Evolutionary conservation across 306 rosid species (phyloP).

Genomic region (Trifolium pratense): DNA sequence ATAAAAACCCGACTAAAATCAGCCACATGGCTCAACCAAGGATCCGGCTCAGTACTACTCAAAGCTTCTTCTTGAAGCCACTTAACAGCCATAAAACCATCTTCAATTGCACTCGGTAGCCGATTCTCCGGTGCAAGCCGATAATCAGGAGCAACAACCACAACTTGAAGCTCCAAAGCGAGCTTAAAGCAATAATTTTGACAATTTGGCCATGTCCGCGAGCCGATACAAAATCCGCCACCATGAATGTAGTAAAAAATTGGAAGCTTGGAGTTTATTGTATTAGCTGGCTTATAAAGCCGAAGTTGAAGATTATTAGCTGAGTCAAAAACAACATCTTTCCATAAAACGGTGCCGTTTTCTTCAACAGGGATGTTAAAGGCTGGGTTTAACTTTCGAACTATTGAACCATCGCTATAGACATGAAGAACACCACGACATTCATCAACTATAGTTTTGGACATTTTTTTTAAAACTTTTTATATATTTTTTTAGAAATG

Average conservation of each 20-base stretch:
- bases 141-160: constrained; percentile 71
- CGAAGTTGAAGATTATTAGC: constrained; percentile 64
- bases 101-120: constrained; percentile 75
- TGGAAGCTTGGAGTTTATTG: constrained; percentile 55
- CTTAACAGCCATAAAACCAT: constrained; percentile 61
- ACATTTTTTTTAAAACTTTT: constrained; percentile 32
- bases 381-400: constrained; percentile 60
- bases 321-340: constrained; percentile 68
- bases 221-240: constrained; percentile 95
- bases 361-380: constrained; percentile 59
- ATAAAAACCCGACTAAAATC: constrained; percentile 69
- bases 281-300: constrained; percentile 66
- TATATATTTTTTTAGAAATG: not conserved
- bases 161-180: constrained; percentile 53
- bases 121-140: constrained; percentile 85
- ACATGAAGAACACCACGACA: constrained; percentile 87
- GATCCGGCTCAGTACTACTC: constrained; percentile 51
- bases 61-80: constrained; percentile 72
- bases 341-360: constrained; percentile 73
- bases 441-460: constrained; percentile 55
- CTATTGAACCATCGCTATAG: constrained; percentile 73
- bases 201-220: constrained; percentile 86
- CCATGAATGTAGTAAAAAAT: constrained; percentile 82
- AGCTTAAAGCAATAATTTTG: constrained; percentile 82
- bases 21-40: constrained; percentile 68